Conservation (phyloP, 148 eudicot genomes). For the Gaultheria prostrata region DNA sequence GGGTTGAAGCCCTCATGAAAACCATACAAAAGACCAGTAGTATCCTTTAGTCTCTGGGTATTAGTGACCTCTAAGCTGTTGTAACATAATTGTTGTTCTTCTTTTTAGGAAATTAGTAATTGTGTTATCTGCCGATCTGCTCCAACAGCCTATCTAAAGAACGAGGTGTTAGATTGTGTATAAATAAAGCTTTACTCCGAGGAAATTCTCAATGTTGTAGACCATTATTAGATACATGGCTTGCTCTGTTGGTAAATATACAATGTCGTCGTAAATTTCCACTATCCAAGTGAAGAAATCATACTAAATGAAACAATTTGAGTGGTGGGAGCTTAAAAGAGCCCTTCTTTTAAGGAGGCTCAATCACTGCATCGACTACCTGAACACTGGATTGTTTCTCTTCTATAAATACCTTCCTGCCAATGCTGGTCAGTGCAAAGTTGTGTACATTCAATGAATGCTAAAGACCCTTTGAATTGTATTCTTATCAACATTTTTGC, state of each 20-base stretch:
- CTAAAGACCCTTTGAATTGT: not conserved
- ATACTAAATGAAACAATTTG: not conserved
- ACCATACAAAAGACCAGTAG: not conserved
- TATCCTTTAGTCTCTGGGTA: not conserved
- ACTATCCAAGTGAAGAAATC: not conserved
- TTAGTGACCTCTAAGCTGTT: not conserved
- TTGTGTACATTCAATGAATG: not conserved
- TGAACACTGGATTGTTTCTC: not conserved
- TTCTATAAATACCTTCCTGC: not conserved
- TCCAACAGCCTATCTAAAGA: not conserved
- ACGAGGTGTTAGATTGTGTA: not conserved
- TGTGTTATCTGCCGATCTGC: not conserved
- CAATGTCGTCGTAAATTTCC: not conserved
- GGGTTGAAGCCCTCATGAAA: not conserved
- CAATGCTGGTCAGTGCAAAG: not conserved
- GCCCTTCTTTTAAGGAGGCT: not conserved
- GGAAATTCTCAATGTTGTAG: not conserved
- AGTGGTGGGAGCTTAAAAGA: not conserved
- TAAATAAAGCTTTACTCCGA: not conserved
- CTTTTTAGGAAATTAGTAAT: not conserved
- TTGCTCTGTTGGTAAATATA: not conserved
- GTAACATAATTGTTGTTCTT: not conserved
- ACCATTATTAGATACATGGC: not conserved
- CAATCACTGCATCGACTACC: not conserved
- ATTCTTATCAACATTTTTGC: not conserved